Evolutionary conservation across 768 basidiomycete species (phyloP), one percentile per base, ranked within the genome.

Genomic region (Collybia sordida): DNA sequence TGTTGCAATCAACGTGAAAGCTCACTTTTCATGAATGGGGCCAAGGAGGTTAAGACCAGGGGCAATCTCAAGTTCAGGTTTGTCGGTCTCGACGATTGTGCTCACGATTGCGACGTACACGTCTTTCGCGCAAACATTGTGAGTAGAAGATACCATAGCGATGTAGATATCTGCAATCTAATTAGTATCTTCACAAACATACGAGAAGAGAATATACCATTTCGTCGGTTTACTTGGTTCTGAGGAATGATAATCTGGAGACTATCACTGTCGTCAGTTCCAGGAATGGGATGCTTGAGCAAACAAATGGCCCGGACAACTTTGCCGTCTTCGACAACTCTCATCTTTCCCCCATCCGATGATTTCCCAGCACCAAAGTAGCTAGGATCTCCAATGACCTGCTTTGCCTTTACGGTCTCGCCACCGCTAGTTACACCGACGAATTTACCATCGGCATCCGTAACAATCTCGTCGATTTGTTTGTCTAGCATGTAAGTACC

Each of bases 401-500:
- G 89, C 70, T 96, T 96, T 42, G 97, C 97, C 74, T 88, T 97
- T 62, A 94, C 97, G 17, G 86, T 94, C 74, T 99, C 97, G 12
- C 79, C 77, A 17, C 82, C 93, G 58, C 88, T 89, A 31, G 86
- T 88, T 39, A 98, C 97, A 41, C 97, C 97, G 47, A 91, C 80
- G 58, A 99, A 98, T 65, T 88, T 90, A 59, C 97, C 97, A 51
- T 85, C 80, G 11, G 73, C 67, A 66, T 89, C 90, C 38, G 87
- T 92, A 47, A 97, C 87, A 58, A 98, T 93, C 64, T 89, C 82
- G 52, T 96, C 86, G 61, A 97, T 88, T 40, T 77, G 77, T 73
- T 99, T 99, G 77, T 98, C 94, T 50, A 99, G 87, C 97, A 99
- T 99, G 77, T 99, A 99, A 11, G 97, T 99, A 36, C 97, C 97